These are phyloP conservation scores for Lichtheimia ramosa DNA, from an alignment of 371 early-diverging fungal species.

Conservation along the genomic window DNA sequence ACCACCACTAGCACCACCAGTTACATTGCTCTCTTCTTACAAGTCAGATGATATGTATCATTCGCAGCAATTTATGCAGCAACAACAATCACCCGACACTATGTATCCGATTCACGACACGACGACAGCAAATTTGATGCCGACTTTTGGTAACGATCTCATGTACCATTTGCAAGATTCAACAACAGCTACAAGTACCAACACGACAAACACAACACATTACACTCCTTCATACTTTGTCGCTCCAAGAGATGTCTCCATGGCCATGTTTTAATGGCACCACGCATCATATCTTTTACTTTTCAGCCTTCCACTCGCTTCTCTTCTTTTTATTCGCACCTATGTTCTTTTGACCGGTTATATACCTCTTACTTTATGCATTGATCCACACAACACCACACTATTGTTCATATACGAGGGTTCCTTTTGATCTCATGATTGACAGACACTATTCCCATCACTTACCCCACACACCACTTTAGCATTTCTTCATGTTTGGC, in stretches of 20 bases:
- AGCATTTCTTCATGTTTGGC: constrained; percentile 4
- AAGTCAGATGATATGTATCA: constrained; percentile 13
- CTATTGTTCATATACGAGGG: background rate
- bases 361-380: constrained; percentile 9
- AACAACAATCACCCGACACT: background rate
- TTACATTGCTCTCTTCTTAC: constrained; percentile 40
- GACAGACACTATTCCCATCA: constrained; percentile 3
- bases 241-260: constrained; percentile 16
- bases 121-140: background rate
- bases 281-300: constrained; percentile 1
- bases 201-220: background rate
- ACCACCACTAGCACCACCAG: constrained; percentile 23
- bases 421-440: constrained; percentile 12
- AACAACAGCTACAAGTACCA: background rate
- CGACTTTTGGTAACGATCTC: background rate
- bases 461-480: background rate
- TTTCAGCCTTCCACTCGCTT: constrained; percentile 8
- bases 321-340: constrained; percentile 5
- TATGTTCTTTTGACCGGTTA: background rate
- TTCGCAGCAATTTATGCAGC: constrained; percentile 2
- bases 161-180: constrained; percentile 1
- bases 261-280: constrained; percentile 9
- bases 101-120: background rate
- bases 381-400: constrained; percentile 3
- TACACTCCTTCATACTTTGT: constrained; percentile 11